Evolutionary conservation across 2,329 filamentous ascomycete genomes (phyloP).

Genomic region (Lasiodiplodia theobromae): DNA sequence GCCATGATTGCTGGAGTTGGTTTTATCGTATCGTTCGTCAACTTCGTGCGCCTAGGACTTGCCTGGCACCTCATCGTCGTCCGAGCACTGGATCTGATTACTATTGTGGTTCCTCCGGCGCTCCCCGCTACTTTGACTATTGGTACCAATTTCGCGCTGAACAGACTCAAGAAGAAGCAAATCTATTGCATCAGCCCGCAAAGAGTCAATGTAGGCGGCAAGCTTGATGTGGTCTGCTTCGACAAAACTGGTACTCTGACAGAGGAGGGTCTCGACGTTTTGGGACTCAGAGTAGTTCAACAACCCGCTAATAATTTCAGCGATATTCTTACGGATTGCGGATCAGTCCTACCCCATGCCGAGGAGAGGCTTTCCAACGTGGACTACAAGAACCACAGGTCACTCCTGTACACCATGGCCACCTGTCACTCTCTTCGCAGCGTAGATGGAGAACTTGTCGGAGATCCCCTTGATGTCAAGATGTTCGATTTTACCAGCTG

Average conservation of each 20-base stretch:
- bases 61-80: constrained; percentile 92
- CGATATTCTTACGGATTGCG: constrained; percentile 74
- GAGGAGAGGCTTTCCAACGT: constrained; percentile 65
- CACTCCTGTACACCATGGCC: constrained; percentile 91
- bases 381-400: constrained; percentile 68
- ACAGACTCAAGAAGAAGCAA: constrained; percentile 82
- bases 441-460: constrained; percentile 87
- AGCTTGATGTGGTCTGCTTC: constrained; percentile 95
- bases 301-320: constrained; percentile 71
- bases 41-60: constrained; percentile 85
- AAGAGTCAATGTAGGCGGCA: constrained; percentile 94
- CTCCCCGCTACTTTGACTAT: constrained; percentile 95
- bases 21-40: constrained; percentile 89
- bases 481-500: constrained; percentile 98
- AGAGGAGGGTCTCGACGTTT: constrained; percentile 92
- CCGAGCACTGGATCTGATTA: constrained; percentile 91
- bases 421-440: constrained; percentile 92
- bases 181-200: constrained; percentile 99
- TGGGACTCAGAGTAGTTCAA: constrained; percentile 83
- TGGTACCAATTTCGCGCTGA: constrained; percentile 92
- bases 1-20: constrained; percentile 82
- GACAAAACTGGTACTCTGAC: constrained; percentile 99
- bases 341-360: constrained; percentile 63
- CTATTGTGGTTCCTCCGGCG: constrained; percentile 95
- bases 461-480: constrained; percentile 93